phyloP scores from a whole-genome alignment of 768 basidiomycete species.

The Lentinula guzmanii region DNA sequence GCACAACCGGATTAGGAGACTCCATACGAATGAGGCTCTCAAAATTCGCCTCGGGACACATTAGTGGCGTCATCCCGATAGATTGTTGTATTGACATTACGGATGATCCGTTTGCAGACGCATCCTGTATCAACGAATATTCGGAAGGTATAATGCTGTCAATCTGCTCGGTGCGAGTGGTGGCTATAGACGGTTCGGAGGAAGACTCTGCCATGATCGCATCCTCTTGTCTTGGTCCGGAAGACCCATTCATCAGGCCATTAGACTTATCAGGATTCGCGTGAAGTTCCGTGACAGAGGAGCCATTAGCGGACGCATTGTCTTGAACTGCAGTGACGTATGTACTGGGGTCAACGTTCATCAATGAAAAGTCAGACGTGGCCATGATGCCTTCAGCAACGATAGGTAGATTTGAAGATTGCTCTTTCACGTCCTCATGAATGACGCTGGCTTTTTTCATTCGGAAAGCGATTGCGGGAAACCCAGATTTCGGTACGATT shows the following conservation, averaged over 20 bases:
- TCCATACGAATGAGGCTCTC: neutral
- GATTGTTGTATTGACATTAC: neutral
- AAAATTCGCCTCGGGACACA: neutral
- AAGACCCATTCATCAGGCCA: neutral
- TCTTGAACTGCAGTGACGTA: neutral
- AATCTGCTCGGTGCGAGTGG: neutral
- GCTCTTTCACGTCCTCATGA: neutral
- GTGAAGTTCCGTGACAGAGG: neutral
- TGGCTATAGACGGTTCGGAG: neutral
- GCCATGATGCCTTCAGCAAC: neutral
- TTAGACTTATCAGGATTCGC: neutral
- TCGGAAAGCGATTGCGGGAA: neutral
- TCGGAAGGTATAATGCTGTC: neutral
- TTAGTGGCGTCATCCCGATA: neutral
- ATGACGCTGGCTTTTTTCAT: neutral
- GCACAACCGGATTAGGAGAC: neutral
- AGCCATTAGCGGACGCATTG: neutral
- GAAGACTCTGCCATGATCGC: neutral
- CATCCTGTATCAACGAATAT: neutral
- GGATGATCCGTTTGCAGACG: neutral
- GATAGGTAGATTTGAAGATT: neutral
- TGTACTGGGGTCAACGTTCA: neutral
- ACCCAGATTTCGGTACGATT: constrained; percentile 1
- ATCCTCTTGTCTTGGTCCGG: neutral
- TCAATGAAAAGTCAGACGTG: neutral